Percentiles rank a stretch among this genome's conserved stretches.
phyloP scores from a whole-genome alignment of 2,329 filamentous ascomycete genomes.

The Diplodia scrobiculata region DNA sequence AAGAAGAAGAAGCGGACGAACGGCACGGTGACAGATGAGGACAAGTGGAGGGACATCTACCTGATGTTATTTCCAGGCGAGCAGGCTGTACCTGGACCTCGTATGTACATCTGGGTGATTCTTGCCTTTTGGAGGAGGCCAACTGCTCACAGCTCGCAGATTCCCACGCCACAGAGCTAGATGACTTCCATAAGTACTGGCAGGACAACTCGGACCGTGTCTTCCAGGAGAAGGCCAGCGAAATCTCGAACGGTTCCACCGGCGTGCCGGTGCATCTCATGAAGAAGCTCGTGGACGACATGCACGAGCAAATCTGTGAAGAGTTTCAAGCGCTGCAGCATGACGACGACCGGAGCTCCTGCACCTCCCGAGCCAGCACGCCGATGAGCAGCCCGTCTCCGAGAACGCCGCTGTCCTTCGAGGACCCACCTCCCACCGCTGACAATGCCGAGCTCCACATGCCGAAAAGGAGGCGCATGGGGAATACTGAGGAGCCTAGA shows the following conservation, averaged over 20 bases:
- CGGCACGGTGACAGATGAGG: neutral
- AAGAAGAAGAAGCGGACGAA: neutral
- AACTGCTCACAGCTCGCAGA: neutral
- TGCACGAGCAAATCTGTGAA: neutral
- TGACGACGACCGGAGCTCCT: neutral
- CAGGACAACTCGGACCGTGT: neutral
- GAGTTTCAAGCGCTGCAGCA: neutral
- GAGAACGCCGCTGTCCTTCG: neutral
- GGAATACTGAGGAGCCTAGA: neutral
- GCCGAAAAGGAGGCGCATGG: neutral
- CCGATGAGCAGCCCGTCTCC: neutral
- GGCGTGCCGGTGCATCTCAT: neutral
- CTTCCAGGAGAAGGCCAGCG: neutral
- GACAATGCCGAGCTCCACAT: neutral
- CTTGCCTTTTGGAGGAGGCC: neutral
- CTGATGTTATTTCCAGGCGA: neutral
- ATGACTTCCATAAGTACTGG: neutral
- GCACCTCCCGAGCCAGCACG: neutral
- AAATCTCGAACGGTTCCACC: neutral
- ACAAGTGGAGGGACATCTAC: neutral
- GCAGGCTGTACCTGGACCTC: neutral
- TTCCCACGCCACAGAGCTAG: neutral
- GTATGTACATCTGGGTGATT: neutral
- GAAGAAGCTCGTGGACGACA: neutral
- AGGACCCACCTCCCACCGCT: neutral